Evolutionary conservation across 768 basidiomycete species (phyloP), one percentile per base, ranked within the genome.

Genomic region (Leccinum pellstonianum): DNA sequence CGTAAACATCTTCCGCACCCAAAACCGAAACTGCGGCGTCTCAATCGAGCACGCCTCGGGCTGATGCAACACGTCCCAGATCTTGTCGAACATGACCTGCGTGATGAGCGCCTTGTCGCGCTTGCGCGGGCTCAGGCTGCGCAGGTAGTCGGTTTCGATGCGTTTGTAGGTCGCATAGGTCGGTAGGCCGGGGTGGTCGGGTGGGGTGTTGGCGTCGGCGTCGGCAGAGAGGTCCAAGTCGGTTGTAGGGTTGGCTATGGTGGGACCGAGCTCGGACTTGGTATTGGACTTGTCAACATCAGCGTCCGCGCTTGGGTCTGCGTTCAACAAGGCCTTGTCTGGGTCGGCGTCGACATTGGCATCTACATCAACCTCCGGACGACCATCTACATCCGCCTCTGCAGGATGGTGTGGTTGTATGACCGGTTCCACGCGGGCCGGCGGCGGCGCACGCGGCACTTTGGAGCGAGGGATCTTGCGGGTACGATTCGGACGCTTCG

Each of bases 1-100:
- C 48, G 73, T 77, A 69, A 93, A 93, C 86, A 88, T 91, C 77
- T 89, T 90, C 66, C 89, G 85, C 12, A 85, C 90, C 90, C 90
- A 92, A 73, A 86, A 90, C 46, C 88, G 82, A 71, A 91, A 92
- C 67, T 91, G 88, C 1, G 89, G 81, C 2, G 83, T 86, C 47
- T 72, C 73, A 55, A 79, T 59, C 60, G 78, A 76, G 23, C 76
- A 77, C 27, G 76, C 71, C 1, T 80, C 77, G 6, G 84, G 83
- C 56, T 81, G 74, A 38, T 81, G 79, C 25, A 92, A 77, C 21
- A 88, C 84, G 63, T 84, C 81, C 82, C 87, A 86, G 72, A 91
- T 86, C 49, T 84, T 77, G 75, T 87, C 86, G 68, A 90, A 90
- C 79, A 87, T 78, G 33, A 74, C 74, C 65, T 86, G 87, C 12